Base-by-base conservation (phyloP, 208 protist genomes). In the Trypanosoma platydactyli region DNA sequence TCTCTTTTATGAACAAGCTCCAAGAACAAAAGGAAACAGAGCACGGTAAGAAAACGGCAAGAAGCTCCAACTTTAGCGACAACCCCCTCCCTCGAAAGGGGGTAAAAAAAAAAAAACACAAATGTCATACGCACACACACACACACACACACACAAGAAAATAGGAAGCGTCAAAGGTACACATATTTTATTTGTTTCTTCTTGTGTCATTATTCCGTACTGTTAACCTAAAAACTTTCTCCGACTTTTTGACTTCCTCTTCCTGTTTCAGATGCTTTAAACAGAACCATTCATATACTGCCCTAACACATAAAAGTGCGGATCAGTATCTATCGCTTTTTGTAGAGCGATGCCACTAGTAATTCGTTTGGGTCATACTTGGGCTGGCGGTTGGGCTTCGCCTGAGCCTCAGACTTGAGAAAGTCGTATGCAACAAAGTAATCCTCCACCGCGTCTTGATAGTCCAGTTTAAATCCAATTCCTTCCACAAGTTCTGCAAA, bases 341-440 rank as follows among this genome's bases (percentile, higher is more conserved):
- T 98, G 77, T 98, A 98, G 16, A 97, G 59, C 54, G 94, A 98
- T 9, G 94, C 92, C 59, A 98, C 81, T 11, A 98, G 76, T 18
- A 89, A 81, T 7, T 94, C 91, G 15, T 79, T 63, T 13, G 80
- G 83, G 1, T 66, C 59, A 58, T 95, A 83, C 1, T 66, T 61
- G 40, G 84, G 65, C 44, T 81, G 42, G 16, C 45, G 63, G 52
- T 94, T 86, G 3, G 86, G 53, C 20, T 76, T 44, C 12, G 59
- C 56, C 60, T 86, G 73, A 1, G 67, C 71, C 3, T 94, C 84
- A 20, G 63, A 70, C 65, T 97, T 97, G 38, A 91, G 69, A 64
- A 98, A 97, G 59, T 97, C 91, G 64, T 96, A 97, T 24, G 86
- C 78, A 1, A 94, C 80, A 68, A 98, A 98, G 81, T 97, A 97